phyloP scores from a whole-genome alignment of 257 asterid genomes.

The Petunia axillaris region DNA sequence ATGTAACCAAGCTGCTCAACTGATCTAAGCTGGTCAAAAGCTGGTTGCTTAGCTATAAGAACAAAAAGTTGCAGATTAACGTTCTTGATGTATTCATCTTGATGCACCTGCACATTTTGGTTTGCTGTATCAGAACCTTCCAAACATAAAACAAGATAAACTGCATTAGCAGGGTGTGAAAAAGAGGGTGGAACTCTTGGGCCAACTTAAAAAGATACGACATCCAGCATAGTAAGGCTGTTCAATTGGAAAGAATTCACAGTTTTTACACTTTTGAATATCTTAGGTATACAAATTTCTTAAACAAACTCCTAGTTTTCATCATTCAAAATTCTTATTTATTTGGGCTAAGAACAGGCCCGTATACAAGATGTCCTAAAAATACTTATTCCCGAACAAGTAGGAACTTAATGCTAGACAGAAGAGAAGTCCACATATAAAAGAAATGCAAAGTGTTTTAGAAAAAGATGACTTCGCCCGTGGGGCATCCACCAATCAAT shows the following conservation, averaged over 20 bases:
- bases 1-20: constrained; percentile 99
- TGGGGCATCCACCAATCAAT: constrained; percentile 2
- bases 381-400: neutral
- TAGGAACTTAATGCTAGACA: neutral
- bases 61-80: constrained; percentile 82
- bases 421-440: neutral
- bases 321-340: constrained; percentile 1
- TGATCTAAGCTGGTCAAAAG: constrained; percentile 97
- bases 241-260: neutral
- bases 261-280: neutral
- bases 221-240: constrained; percentile 2
- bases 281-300: neutral
- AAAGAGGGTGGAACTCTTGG: neutral
- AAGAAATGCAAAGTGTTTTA: neutral
- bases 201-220: neutral
- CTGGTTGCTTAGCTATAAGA: constrained; percentile 87
- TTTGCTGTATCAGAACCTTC: constrained; percentile 10
- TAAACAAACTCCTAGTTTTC: constrained; percentile 1
- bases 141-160: neutral
- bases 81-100: constrained; percentile 83
- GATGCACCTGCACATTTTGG: constrained; percentile 67
- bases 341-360: too few species aligned
- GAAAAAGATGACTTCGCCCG: neutral
- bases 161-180: neutral
- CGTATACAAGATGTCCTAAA: neutral